phyloP scores from a whole-genome alignment of 2,329 filamentous ascomycete genomes.

The Trichoderma afroharzianum region DNA sequence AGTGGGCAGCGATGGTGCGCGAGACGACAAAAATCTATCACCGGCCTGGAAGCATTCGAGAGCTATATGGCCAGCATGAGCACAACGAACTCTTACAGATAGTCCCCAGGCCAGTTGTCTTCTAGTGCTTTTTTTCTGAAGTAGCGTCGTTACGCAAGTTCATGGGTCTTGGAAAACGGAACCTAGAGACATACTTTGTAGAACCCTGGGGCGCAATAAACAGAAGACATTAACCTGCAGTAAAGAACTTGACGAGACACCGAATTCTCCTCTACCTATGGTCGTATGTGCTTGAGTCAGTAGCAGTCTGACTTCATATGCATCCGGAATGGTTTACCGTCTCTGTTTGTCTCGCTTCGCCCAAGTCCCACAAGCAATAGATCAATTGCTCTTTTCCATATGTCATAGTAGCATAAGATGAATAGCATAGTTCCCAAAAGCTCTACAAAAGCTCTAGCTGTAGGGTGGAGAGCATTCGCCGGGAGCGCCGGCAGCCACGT shows the following conservation, averaged over 20 bases:
- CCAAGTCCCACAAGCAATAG: background rate
- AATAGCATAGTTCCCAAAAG: background rate
- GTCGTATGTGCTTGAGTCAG: background rate
- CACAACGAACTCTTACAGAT: background rate
- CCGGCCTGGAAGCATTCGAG: background rate
- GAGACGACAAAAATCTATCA: background rate
- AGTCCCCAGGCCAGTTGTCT: background rate
- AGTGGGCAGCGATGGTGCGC: background rate
- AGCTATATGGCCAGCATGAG: constrained; percentile 11
- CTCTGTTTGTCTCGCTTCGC: background rate
- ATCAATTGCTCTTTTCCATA: background rate
- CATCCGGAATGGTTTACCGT: background rate
- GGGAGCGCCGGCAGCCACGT: background rate
- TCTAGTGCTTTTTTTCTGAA: too few species aligned
- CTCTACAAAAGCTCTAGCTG: background rate
- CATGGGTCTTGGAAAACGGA: too few species aligned
- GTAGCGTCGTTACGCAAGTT: too few species aligned
- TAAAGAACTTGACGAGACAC: background rate
- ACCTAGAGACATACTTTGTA: too few species aligned
- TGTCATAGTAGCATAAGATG: background rate
- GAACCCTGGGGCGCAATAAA: too few species aligned
- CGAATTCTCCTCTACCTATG: background rate
- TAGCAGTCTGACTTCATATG: background rate
- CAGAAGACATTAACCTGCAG: too few species aligned
- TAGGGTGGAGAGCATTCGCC: background rate